Base-by-base conservation (phyloP, 257 asterid species). In the Jasminum sambac region DNA sequence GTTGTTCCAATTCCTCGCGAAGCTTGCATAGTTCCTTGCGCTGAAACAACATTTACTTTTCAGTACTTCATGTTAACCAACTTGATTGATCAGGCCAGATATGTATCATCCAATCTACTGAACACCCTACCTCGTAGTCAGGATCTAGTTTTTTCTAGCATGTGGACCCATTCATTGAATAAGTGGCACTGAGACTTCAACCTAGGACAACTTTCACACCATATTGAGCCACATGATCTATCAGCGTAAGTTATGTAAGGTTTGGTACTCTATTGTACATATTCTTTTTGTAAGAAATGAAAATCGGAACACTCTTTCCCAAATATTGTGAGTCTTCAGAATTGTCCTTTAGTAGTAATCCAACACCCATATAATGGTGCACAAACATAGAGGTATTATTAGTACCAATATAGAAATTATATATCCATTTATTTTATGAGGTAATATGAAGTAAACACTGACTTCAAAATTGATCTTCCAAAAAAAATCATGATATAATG, bases 11-110 rank as follows among this genome's bases (percentile, higher is more conserved):
- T 75, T 85, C 84, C 74, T 89, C 95, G 44, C 89, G 96, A 66
- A 94, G 95, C 76, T 83, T 84, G 85, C 97, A 91, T 26, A 94
- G 83, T 80, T 89, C 96, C 82, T 95, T 89, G 58, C 99, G 90
- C 99, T 94, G 91, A 76, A 39, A 82, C 77, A 79, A 73, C 37
- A 77, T 78, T 65, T 16, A 64, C 30, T 34, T 57, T 38, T n/a
- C n/a, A 68, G 37, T 24, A 64, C 44, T 59, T 79, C 36, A 30
- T 30, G 36, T 30, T 30, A 30, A 30, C 36, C 36, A 30, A 30
- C 36, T 30, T 30, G 36, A 30, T 1, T 30, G 36, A 30, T 30
- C 36, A 30, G 36, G 36, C 36, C 36, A 30, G 4, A 30, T 30
- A 30, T 30, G 36, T 30, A 30, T 30, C 36, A 30, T 30, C 36